Evolutionary conservation across 805 yeast species (phyloP).

Genomic region (Myxozyma neglecta): DNA sequence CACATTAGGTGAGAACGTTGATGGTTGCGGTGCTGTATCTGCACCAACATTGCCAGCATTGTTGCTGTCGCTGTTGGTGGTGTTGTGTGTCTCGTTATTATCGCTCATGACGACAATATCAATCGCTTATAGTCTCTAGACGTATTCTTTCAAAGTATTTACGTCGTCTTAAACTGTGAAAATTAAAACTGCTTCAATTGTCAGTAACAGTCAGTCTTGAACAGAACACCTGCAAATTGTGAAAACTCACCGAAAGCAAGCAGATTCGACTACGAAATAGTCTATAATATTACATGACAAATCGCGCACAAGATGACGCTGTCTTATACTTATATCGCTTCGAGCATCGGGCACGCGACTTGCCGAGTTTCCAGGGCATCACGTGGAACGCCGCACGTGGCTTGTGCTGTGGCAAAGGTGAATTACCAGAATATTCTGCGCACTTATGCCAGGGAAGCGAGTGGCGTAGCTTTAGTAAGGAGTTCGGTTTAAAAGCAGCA

Average conservation of each 20-base stretch:
- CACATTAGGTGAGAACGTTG: conserved; percentile 4
- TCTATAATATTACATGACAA: no score
- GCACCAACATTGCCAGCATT: neutral
- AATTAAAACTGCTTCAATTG: neutral
- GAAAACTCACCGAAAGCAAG: no score
- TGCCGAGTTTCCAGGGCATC: neutral
- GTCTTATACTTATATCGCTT: neutral
- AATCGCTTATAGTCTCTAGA: neutral
- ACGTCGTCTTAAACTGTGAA: no score
- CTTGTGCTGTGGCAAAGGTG: neutral
- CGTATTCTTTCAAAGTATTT: no score
- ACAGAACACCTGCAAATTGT: no score
- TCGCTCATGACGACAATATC: neutral
- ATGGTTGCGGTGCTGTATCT: conserved; percentile 3
- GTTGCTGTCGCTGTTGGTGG: conserved; percentile 9
- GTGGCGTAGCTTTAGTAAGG: no score
- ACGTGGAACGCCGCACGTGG: conserved; percentile 10
- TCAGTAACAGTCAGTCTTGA: no score
- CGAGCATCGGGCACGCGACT: no score
- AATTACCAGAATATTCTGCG: conserved; percentile 3
- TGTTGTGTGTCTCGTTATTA: neutral
- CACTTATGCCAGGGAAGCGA: neutral
- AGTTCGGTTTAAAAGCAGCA: neutral
- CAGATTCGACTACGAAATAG: no score
- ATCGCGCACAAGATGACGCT: neutral